Base-by-base conservation (phyloP, 169 alveolate genomes). In the Plasmodium relictum region DNA sequence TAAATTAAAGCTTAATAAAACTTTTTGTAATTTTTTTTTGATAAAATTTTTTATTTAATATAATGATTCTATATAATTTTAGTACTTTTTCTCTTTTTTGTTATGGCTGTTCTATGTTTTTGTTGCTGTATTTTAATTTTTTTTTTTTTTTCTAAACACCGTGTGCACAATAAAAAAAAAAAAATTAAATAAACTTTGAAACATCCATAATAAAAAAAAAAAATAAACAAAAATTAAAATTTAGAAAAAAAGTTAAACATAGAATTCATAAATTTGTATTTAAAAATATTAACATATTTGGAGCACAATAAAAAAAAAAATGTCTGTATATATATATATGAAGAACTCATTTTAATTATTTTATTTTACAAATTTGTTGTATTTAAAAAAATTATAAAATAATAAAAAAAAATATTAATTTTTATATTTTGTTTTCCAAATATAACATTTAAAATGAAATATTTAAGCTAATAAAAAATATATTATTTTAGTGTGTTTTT, bases 81-180 rank as follows among this genome's bases (percentile, higher is more conserved):
- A 20, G n/a, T 41, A 37, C 24, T 66, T 63, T 61, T 74, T 66
- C 88, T 50, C 69, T 45, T 74, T 42, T 74, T 44, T 45, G 76
- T 73, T 56, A 22, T 63, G 20, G 31, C 10, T 48, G 44, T 52
- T 70, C 48, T 70, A 18, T 48, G 66, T 52, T 45, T 48, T 5
- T 48, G 24, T 70, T 48, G 48, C 20, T 48, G 18, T 39, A 39
- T 39, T 41, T 18, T 6, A 16, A 24, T 31, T 50, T 74, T 54
- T 74, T 62, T 74, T 54, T 74, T 62, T 70, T 70, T 70, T 8
- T 42, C 74, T 61, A 74, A 74, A 74, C 74, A 59, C 31, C 61
- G 68, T 74, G 70, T 54, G 63, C 83, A 50, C 63, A n/a, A 56
- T n/a, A 26, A 37, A 73, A 73, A 58, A 73, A 73, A 73, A 48